Evolutionary conservation across 2,329 filamentous ascomycete genomes (phyloP).

Genomic region (Lachnellula occidentalis): DNA sequence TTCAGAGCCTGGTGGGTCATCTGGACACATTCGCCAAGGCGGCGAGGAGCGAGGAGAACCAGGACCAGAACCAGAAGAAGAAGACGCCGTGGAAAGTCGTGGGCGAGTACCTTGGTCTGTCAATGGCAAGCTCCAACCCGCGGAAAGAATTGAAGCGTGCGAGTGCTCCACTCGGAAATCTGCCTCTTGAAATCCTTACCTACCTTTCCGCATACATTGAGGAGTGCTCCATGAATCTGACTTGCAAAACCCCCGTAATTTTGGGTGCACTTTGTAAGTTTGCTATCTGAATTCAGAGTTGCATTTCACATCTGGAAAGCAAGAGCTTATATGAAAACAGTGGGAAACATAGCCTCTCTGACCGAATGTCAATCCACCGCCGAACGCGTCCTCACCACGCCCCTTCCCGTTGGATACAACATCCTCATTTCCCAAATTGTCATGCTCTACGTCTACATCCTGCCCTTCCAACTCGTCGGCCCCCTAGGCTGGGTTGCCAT

Average conservation of each 20-base stretch:
- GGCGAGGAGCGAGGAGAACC: conserved; percentile 42
- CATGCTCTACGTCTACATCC: conserved; percentile 73
- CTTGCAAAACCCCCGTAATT: conserved; percentile 30
- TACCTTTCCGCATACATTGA: conserved; percentile 49
- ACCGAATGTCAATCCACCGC: conserved; percentile 69
- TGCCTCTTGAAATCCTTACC: conserved; percentile 76
- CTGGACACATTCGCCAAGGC: conserved; percentile 68
- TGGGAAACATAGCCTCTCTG: conserved; percentile 46
- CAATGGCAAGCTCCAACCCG: conserved; percentile 73
- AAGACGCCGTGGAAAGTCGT: conserved; percentile 49
- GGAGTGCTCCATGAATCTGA: conserved; percentile 28
- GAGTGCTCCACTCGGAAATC: conserved; percentile 68
- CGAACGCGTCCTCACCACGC: conserved; percentile 76
- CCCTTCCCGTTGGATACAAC: conserved; percentile 74
- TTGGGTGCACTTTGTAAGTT: conserved; percentile 25
- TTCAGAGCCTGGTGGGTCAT: conserved; percentile 63
- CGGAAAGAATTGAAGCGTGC: conserved; percentile 71
- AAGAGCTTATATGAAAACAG: conserved; percentile 3
- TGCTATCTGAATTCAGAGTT: neutral
- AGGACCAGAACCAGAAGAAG: conserved; percentile 30
- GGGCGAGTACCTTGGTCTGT: conserved; percentile 70
- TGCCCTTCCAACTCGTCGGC: conserved; percentile 73
- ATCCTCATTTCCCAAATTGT: conserved; percentile 84
- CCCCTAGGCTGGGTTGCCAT: conserved; percentile 69
- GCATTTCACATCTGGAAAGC: no score